A percentile compares a stretch with the other conserved stretches of the same genome.
Evolutionary conservation across 768 basidiomycete genomes (phyloP).

Genomic region (Pleurotus tuber-regium): DNA sequence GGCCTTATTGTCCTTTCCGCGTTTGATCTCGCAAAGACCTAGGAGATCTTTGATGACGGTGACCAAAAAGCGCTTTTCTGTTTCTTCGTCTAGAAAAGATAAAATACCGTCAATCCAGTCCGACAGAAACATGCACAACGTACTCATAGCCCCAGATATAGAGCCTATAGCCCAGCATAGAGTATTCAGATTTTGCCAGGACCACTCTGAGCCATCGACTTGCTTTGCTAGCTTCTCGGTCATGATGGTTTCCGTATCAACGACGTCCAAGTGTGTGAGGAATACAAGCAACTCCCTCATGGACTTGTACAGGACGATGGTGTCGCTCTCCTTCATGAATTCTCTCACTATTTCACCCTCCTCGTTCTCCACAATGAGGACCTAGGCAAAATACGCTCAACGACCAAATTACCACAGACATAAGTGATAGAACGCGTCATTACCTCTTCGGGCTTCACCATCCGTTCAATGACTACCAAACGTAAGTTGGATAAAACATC

Average conservation of each 20-base stretch:
- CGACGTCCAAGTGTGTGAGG: constrained; percentile 94
- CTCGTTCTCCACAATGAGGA: constrained; percentile 97
- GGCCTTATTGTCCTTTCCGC: constrained; percentile 99
- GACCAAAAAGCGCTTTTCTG: constrained; percentile 97
- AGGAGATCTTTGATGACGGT: constrained; percentile 98
- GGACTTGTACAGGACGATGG: constrained; percentile 97
- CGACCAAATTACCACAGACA: constrained; percentile 12
- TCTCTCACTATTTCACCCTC: constrained; percentile 99
- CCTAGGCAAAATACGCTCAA: constrained; percentile 43
- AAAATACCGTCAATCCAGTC: background rate
- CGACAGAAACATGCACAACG: constrained; percentile 32
- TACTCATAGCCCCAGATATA: constrained; percentile 99
- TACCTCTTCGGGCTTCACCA: constrained; percentile 99
- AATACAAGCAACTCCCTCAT: constrained; percentile 99
- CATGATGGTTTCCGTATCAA: constrained; percentile 94
- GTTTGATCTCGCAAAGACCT: constrained; percentile 97
- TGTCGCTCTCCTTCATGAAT: constrained; percentile 98
- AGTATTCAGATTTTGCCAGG: constrained; percentile 98
- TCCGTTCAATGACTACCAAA: constrained; percentile 94
- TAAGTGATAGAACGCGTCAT: constrained; percentile 17
- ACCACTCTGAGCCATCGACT: constrained; percentile 98
- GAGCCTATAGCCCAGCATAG: constrained; percentile 99
- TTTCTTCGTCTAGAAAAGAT: constrained; percentile 79
- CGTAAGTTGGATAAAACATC: constrained; percentile 94
- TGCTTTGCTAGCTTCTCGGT: constrained; percentile 97